Conservation (phyloP, 2,329 filamentous ascomycete species). For the Aspergillus melleus region DNA sequence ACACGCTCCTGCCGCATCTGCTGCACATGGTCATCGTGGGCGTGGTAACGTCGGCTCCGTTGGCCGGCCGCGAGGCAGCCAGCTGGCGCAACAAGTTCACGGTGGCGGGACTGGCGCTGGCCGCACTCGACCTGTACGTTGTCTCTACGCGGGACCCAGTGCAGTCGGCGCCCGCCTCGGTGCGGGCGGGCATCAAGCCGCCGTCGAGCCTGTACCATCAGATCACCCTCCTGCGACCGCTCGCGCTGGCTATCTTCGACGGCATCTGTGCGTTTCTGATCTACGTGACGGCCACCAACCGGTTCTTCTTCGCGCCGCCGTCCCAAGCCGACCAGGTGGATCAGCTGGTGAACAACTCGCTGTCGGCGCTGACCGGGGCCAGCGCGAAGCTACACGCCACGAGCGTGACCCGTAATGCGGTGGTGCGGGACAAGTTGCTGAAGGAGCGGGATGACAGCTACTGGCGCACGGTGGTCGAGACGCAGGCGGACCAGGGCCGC, state of each 20-base stretch:
- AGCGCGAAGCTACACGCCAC: conserved; percentile 70
- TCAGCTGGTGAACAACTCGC: conserved; percentile 44
- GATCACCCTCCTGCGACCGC: conserved; percentile 61
- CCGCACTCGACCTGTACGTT: conserved; percentile 65
- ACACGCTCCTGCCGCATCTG: conserved; percentile 74
- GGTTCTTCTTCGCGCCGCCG: conserved; percentile 67
- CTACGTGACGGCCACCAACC: conserved; percentile 76
- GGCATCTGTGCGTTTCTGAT: conserved; percentile 63
- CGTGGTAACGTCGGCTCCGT: conserved; percentile 66
- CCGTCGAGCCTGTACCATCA: conserved; percentile 35
- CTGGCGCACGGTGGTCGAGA: conserved; percentile 60
- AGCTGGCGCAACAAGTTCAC: conserved; percentile 73
- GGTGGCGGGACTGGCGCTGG: conserved; percentile 59
- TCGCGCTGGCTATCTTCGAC: conserved; percentile 67
- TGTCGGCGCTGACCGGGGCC: conserved; percentile 58
- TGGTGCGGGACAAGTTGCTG: conserved; percentile 70
- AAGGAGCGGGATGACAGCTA: conserved; percentile 68
- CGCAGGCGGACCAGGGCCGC: conserved; percentile 48
- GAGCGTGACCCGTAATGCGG: conserved; percentile 77
- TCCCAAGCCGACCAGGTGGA: conserved; percentile 68
- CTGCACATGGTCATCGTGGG: conserved; percentile 72
- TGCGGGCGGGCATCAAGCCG: conserved; percentile 64
- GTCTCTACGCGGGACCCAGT: conserved; percentile 63
- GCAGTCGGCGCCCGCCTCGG: conserved; percentile 57
- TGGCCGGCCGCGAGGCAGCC: conserved; percentile 63